Base-by-base conservation (phyloP, 2,329 filamentous ascomycete species). In the Fusarium sp. region DNA sequence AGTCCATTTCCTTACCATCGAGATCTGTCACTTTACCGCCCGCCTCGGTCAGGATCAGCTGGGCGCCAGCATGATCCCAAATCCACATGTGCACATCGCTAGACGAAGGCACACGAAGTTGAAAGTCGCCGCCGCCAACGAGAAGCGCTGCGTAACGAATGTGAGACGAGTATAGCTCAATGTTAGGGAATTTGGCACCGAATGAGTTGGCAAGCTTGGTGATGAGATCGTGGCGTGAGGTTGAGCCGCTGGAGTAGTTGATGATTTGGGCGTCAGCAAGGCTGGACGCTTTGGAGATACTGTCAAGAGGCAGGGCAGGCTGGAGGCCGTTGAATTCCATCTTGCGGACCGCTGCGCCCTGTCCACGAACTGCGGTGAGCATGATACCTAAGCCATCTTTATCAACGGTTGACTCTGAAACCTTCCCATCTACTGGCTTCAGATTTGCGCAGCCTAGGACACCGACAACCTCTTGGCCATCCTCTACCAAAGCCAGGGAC, bases 401-500 rank as follows among this genome's bases (percentile, higher is more conserved):
- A 58, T 81, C 79, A 28, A 81, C 72, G 19, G 67, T 72, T 10
- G 73, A 67, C 72, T 81, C 80, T 46, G 58, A 50, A 30, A 81
- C 68, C 12, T 83, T 78, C 11, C 82, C 80, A n/a, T 71, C 69
- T 16, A 66, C 61, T n/a, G 80, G 72, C 48, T 70, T 75, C 26
- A 90, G 78, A 69, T 90, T 90, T 12, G 89, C 89, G 75, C 86
- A 90, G 11, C 85, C 89, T 43, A 90, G 78, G 4, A 89, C 85
- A n/a, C 85, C 88, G 23, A 91, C 75, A 52, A 84, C 80, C 75
- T 91, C 86, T 46, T 78, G 72, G 6, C 88, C 88, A 55, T 89
- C 80, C 61, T 88, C 84, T 4, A 90, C 77, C 66, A 91, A 77
- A 5, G 86, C 85, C 21, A 90, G 78, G 63, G 86, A 87, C 6